phyloP scores from a whole-genome alignment of 495 filamentous ascomycete genomes.

The Pyronema domesticum region DNA sequence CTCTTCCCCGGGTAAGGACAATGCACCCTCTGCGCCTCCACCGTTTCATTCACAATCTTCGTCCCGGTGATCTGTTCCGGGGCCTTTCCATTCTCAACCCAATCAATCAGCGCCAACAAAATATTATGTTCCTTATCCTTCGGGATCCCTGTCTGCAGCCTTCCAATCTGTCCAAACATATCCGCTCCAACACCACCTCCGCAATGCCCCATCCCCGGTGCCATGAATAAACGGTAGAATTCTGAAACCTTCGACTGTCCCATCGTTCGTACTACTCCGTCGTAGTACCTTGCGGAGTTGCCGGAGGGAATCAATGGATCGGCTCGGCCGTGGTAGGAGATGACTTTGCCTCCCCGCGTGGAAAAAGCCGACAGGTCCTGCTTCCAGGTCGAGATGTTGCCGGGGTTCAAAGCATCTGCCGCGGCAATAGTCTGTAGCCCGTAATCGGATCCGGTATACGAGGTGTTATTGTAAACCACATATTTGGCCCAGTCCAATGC shows the following conservation, averaged over 20 bases:
- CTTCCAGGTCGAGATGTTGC: constrained; percentile 31
- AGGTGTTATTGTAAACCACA: not conserved
- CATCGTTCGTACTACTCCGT: constrained; percentile 25
- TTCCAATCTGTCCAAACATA: constrained; percentile 17
- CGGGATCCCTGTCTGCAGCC: constrained; percentile 28
- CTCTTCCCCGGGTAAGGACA: constrained; percentile 21
- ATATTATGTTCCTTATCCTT: constrained; percentile 31
- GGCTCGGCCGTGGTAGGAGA: constrained; percentile 36
- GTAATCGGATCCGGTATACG: not conserved
- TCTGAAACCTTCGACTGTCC: not conserved
- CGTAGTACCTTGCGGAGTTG: constrained; percentile 30
- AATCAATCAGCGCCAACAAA: constrained; percentile 33
- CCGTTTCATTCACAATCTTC: constrained; percentile 25
- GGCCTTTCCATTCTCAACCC: constrained; percentile 32
- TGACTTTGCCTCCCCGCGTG: constrained; percentile 34
- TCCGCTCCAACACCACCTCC: constrained; percentile 5
- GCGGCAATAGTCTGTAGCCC: constrained; percentile 26
- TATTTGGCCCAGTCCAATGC: constrained; percentile 27
- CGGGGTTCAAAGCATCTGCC: constrained; percentile 30
- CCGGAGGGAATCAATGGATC: constrained; percentile 33
- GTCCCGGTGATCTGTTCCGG: constrained; percentile 29
- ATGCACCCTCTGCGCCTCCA: not conserved
- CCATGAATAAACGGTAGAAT: constrained; percentile 23
- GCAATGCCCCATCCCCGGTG: constrained; percentile 27
- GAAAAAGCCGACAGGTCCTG: constrained; percentile 34